Evolutionary conservation across 2,329 filamentous ascomycete species (phyloP).

Genomic region (Hypomyces rosellus): DNA sequence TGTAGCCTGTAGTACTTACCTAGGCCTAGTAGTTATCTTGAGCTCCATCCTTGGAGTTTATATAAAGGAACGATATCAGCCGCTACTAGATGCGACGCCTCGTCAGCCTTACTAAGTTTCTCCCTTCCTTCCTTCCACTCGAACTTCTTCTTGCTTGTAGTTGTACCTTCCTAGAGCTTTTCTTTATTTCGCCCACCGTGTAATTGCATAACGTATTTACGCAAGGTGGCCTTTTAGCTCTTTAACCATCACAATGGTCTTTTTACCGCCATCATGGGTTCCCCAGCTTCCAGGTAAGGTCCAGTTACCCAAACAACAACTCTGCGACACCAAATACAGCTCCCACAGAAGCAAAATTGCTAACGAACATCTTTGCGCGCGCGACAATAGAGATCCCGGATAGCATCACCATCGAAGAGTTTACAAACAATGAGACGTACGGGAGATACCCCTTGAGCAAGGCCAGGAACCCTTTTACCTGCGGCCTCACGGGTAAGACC

Average conservation of each 20-base stretch:
- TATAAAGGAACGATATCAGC: neutral
- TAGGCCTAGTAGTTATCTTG: too few relatives aligned
- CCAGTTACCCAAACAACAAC: neutral
- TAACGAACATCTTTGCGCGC: conserved; percentile 1
- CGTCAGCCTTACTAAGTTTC: neutral
- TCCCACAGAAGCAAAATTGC: conserved; percentile 3
- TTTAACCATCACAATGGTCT: conserved; percentile 37
- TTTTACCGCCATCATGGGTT: conserved; percentile 54
- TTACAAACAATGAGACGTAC: conserved; percentile 67
- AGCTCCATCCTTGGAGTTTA: too few relatives aligned
- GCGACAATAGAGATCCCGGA: conserved; percentile 55
- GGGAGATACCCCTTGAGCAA: conserved; percentile 58
- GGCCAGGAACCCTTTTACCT: conserved; percentile 68
- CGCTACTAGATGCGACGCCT: conserved; percentile 1
- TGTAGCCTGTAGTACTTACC: too few relatives aligned
- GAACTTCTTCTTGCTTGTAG: too few relatives aligned
- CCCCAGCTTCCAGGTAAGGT: conserved; percentile 33
- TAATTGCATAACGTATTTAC: too few relatives aligned
- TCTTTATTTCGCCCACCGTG: neutral
- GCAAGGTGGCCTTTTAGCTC: too few relatives aligned
- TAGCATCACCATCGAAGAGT: conserved; percentile 66
- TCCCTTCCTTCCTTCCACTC: too few relatives aligned
- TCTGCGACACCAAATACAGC: neutral
- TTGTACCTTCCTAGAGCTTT: neutral
- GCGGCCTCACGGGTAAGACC: conserved; percentile 63